Percentiles rank a stretch among this genome's conserved stretches.
Evolutionary conservation across 805 yeast species (phyloP).

Genomic region (Yarrowia sp.): DNA sequence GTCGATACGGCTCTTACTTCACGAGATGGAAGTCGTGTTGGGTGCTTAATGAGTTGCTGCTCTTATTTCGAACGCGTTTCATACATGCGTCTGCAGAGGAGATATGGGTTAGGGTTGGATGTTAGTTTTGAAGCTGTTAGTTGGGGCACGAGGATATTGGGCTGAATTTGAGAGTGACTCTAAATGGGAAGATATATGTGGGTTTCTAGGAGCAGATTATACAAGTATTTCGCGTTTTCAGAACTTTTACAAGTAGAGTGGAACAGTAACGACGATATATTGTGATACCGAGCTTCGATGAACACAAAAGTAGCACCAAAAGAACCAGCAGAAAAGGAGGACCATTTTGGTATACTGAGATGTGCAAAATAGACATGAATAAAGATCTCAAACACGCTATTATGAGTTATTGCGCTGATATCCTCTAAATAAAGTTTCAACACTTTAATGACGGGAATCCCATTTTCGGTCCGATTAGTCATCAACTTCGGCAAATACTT

Average conservation of each 20-base stretch:
- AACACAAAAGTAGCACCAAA: background rate
- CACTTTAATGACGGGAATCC: no score
- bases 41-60: background rate
- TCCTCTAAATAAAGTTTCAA: no score
- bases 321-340: background rate
- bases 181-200: no score
- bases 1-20: background rate
- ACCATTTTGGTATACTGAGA: background rate
- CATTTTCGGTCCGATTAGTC: background rate
- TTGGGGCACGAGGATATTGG: no score
- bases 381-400: no score
- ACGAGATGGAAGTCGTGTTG: background rate
- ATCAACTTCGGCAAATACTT: background rate
- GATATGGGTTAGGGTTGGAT: background rate
- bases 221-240: no score
- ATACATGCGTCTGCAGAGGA: background rate
- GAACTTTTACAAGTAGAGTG: no score
- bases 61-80: background rate
- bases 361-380: no score
- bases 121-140: no score
- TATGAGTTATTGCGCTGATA: no score
- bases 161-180: background rate
- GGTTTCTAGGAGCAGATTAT: no score
- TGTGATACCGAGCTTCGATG: background rate
- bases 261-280: no score